Evolutionary conservation across 495 filamentous ascomycete genomes (phyloP).

Genomic region (Aspergillus nanangensis): DNA sequence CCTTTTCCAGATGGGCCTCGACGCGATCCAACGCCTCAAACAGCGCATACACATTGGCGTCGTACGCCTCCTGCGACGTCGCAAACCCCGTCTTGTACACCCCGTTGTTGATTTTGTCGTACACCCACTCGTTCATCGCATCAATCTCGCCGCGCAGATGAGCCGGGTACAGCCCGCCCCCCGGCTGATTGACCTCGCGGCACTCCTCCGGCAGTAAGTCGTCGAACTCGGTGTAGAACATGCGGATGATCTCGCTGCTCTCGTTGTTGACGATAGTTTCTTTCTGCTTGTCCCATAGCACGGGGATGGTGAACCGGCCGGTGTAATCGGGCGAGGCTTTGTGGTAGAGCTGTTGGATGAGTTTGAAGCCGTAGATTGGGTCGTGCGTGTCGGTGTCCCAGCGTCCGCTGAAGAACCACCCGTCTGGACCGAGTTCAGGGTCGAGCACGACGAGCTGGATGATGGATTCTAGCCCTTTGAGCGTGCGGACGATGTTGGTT

Average conservation of each 20-base stretch:
- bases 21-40: conserved; percentile 61
- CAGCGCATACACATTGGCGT: conserved; percentile 52
- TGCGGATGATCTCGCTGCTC: conserved; percentile 76
- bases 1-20: conserved; percentile 51
- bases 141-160: conserved; percentile 54
- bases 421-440: conserved; percentile 58
- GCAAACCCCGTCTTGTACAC: conserved; percentile 70
- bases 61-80: conserved; percentile 60
- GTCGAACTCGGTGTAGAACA: conserved; percentile 60
- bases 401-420: conserved; percentile 69
- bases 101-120: conserved; percentile 62
- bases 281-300: conserved; percentile 70
- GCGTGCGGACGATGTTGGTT: conserved; percentile 65
- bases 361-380: conserved; percentile 59
- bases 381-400: conserved; percentile 54
- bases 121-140: conserved; percentile 60
- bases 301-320: conserved; percentile 75
- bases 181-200: conserved; percentile 40
- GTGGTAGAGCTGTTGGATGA: conserved; percentile 70
- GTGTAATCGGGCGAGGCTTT: conserved; percentile 62
- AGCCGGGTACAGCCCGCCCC: conserved; percentile 53
- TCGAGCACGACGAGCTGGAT: conserved; percentile 68
- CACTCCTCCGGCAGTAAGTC: conserved; percentile 46
- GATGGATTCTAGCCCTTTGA: conserved; percentile 74
- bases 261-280: conserved; percentile 80